Conservation (phyloP, 75 land plant genomes). For the Cryptomeria japonica region DNA sequence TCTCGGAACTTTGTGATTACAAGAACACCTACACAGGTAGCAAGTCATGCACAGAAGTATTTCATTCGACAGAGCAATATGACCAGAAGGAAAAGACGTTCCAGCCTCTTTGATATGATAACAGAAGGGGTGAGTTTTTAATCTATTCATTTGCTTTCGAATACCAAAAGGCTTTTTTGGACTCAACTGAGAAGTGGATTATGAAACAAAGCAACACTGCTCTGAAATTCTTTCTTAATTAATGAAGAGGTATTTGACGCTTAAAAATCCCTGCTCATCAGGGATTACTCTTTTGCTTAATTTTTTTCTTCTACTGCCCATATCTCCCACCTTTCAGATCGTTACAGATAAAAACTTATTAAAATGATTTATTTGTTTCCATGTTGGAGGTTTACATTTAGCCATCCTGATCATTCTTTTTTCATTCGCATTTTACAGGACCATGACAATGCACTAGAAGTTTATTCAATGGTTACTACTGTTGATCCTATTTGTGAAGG, state of each 20-base stretch:
- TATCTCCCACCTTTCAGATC: background rate
- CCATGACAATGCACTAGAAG: background rate
- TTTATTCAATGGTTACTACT: constrained; percentile 1
- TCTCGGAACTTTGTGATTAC: constrained; percentile 58
- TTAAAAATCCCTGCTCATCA: background rate
- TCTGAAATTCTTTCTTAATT: background rate
- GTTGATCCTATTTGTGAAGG: constrained; percentile 2
- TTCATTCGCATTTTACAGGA: background rate
- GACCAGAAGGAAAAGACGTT: constrained; percentile 59
- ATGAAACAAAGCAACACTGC: background rate
- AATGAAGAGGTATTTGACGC: background rate
- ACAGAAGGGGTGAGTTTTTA: constrained; percentile 26
- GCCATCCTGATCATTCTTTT: background rate
- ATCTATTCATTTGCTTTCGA: background rate
- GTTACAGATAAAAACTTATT: too few relatives aligned
- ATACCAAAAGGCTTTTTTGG: background rate
- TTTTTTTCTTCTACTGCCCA: background rate
- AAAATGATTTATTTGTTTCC: background rate
- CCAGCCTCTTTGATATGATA: constrained; percentile 60
- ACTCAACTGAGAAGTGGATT: too few relatives aligned
- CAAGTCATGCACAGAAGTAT: constrained; percentile 66
- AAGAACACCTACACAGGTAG: constrained; percentile 64
- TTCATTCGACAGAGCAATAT: constrained; percentile 59
- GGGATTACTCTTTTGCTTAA: background rate
- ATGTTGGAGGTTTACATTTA: background rate